These are phyloP conservation scores for Penstemon eatonii DNA, from an alignment of 257 asterid genomes.

Conservation along the genomic window DNA sequence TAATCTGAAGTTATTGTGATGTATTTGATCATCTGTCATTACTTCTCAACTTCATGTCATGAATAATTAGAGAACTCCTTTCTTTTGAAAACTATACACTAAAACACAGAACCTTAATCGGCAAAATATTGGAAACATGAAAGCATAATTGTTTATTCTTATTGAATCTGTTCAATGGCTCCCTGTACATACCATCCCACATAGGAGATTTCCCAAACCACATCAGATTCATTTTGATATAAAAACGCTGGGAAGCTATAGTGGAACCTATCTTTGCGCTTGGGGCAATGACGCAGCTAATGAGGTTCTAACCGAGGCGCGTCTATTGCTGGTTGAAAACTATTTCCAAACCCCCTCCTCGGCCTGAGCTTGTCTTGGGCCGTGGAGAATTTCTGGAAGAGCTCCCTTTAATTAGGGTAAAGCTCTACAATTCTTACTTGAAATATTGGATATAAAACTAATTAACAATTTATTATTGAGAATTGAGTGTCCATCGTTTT, in stretches of 20 bases:
- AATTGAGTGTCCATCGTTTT: too few relatives aligned
- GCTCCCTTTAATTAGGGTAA: constrained; percentile 1
- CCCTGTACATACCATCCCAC: neutral
- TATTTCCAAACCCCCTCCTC: constrained; percentile 16
- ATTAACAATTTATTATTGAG: too few relatives aligned
- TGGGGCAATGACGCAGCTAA: constrained; percentile 17
- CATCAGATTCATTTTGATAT: neutral
- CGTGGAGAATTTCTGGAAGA: constrained; percentile 16
- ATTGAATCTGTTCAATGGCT: too few relatives aligned
- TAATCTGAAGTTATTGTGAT: too few relatives aligned
- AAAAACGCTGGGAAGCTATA: neutral
- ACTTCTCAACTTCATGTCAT: too few relatives aligned
- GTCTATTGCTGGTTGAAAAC: constrained; percentile 17
- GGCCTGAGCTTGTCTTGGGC: neutral
- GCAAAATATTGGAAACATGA: too few relatives aligned
- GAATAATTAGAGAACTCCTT: too few relatives aligned
- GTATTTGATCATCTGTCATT: too few relatives aligned
- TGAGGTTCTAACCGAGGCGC: constrained; percentile 17
- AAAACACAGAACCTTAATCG: too few relatives aligned
- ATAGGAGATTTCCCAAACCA: neutral
- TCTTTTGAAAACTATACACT: too few relatives aligned
- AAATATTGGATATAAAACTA: too few relatives aligned
- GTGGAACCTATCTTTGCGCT: neutral
- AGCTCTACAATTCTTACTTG: neutral
- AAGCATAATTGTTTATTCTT: too few relatives aligned